Percentiles rank a stretch among this genome's conserved stretches.
Evolutionary conservation across 202 grass and related monocot species (phyloP).

Genomic region (Hordeum pubiflorum): DNA sequence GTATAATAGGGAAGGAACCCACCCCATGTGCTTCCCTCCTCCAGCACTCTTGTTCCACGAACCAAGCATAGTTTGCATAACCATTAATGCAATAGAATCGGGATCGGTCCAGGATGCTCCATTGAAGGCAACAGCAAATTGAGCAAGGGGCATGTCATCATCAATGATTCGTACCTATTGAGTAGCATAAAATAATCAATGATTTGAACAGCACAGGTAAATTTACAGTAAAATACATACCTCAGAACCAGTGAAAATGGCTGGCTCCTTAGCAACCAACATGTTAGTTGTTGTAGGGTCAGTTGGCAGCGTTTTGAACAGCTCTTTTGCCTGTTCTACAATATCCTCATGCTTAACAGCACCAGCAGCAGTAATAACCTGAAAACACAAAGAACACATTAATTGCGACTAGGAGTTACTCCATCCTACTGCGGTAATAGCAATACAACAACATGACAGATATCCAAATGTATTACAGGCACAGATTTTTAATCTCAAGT

Average conservation of each 20-base stretch:
- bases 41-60: conserved; percentile 83
- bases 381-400: conserved; percentile 9
- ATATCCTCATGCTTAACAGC: conserved; percentile 87
- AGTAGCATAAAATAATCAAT: conserved; percentile 5
- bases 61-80: conserved; percentile 96
- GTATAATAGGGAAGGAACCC: conserved; percentile 6
- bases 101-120: conserved; percentile 86
- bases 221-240: conserved; percentile 24
- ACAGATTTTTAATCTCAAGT: background rate
- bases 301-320: conserved; percentile 66
- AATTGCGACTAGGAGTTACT: conserved; percentile 5
- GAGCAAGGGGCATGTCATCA: conserved; percentile 89
- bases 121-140: conserved; percentile 95
- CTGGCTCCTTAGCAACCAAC: conserved; percentile 68
- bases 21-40: conserved; percentile 95
- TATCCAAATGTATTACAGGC: background rate
- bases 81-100: conserved; percentile 95
- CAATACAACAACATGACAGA: background rate
- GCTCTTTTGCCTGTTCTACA: conserved; percentile 63
- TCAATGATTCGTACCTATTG: conserved; percentile 83
- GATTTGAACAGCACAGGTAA: background rate
- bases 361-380: conserved; percentile 92
- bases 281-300: conserved; percentile 72
- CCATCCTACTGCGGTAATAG: background rate
- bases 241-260: conserved; percentile 92